A percentile compares a stretch with the other conserved stretches of the same genome.
Conservation (phyloP, 495 filamentous ascomycete species). For the Polyplosphaeria fusca region DNA sequence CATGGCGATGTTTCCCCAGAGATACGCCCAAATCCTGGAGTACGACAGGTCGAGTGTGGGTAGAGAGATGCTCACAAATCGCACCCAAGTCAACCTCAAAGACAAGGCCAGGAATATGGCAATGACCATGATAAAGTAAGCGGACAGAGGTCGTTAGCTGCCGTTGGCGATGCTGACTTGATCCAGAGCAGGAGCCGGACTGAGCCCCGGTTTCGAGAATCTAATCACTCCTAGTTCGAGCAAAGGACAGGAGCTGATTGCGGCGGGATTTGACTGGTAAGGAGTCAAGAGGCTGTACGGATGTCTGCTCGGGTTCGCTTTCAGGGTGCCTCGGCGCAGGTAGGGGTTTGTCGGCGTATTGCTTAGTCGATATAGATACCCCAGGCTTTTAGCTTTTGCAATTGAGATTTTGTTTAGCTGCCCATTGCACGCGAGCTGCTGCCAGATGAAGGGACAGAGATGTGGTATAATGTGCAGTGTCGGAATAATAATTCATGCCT, state of each 20-base stretch:
- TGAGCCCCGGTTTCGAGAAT: constrained; percentile 8
- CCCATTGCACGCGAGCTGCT: neutral
- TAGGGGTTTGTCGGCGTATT: constrained; percentile 12
- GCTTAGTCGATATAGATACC: neutral
- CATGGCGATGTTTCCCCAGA: constrained; percentile 49
- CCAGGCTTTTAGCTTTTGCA: neutral
- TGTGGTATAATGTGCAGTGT: too few species aligned
- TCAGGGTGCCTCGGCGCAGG: neutral
- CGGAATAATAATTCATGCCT: too few species aligned
- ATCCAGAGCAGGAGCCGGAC: constrained; percentile 30
- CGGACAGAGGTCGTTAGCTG: constrained; percentile 64
- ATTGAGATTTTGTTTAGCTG: neutral
- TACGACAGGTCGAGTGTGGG: constrained; percentile 33
- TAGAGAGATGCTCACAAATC: constrained; percentile 40
- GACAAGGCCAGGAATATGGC: constrained; percentile 67
- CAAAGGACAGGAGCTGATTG: constrained; percentile 2
- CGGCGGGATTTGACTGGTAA: constrained; percentile 1
- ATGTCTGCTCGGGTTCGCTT: neutral
- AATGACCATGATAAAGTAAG: constrained; percentile 57
- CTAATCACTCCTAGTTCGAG: neutral
- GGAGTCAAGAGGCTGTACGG: neutral
- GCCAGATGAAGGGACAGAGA: too few species aligned
- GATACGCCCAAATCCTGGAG: constrained; percentile 53
- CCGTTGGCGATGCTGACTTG: constrained; percentile 60
- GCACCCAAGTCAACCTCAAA: constrained; percentile 61